Evolutionary conservation across 108 stramenopile species (phyloP).

Genomic region (Skeletonema marinoi): DNA sequence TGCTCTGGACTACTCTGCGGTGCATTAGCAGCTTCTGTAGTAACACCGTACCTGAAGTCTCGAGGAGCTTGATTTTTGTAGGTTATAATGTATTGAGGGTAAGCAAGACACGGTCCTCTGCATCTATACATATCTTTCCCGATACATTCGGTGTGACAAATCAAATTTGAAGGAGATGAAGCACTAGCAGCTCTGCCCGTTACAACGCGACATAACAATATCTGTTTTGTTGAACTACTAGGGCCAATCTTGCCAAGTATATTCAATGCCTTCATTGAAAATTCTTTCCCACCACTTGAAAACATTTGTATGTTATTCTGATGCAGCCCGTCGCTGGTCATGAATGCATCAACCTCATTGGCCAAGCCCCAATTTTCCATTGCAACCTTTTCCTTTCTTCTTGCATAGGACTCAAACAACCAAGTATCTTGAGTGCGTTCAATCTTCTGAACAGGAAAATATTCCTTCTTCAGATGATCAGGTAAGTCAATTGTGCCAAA

Average conservation of each 20-base stretch:
- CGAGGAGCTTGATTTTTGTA: slow-evolving; percentile 13
- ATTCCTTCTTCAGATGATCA: background rate
- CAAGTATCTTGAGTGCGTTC: slow-evolving; percentile 28
- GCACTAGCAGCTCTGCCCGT: slow-evolving; percentile 23
- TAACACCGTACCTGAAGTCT: background rate
- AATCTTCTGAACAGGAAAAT: slow-evolving; percentile 19
- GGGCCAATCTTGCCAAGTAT: slow-evolving; percentile 5
- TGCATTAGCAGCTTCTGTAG: background rate
- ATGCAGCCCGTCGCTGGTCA: background rate
- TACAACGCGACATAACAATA: slow-evolving; percentile 36
- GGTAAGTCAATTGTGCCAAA: background rate
- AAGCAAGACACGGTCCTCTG: slow-evolving; percentile 23
- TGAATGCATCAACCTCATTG: slow-evolving; percentile 18
- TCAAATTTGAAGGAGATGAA: background rate
- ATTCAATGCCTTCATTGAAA: slow-evolving; percentile 6
- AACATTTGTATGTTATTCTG: slow-evolving; percentile 8
- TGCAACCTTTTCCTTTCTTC: slow-evolving; percentile 22
- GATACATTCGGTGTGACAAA: slow-evolving; percentile 7
- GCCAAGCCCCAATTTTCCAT: slow-evolving; percentile 39
- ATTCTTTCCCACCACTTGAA: slow-evolving; percentile 5
- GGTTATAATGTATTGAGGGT: slow-evolving; percentile 45
- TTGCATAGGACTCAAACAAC: slow-evolving; percentile 32
- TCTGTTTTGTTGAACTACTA: background rate
- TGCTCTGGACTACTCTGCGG: background rate
- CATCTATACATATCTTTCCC: slow-evolving; percentile 15